Conservation (phyloP, 192 early-diverging fungal species). For the Coemansia aciculifera region DNA sequence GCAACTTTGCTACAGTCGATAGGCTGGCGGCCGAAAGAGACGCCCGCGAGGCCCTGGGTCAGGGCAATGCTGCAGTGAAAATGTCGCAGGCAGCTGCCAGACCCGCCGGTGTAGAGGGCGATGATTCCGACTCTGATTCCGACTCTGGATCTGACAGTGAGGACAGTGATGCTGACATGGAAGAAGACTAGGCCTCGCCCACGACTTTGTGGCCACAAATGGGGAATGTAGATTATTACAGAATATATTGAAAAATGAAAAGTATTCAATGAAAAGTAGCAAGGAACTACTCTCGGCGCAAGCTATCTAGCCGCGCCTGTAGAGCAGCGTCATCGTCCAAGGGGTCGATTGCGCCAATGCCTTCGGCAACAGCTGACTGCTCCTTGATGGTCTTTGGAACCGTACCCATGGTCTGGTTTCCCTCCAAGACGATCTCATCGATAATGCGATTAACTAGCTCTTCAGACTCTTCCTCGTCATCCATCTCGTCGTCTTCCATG, state of each 20-base stretch:
- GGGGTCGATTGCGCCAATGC: slow-evolving; percentile 8
- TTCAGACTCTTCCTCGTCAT: slow-evolving; percentile 90
- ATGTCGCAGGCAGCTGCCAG: slow-evolving; percentile 20
- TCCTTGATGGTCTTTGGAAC: slow-evolving; percentile 59
- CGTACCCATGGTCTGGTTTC: slow-evolving; percentile 40
- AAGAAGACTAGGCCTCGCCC: slow-evolving; percentile 13
- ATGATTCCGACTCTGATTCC: slow-evolving; percentile 21
- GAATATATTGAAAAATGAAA: background rate
- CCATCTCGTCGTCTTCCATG: slow-evolving; percentile 83
- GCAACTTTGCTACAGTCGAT: slow-evolving; percentile 41
- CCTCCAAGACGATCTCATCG: slow-evolving; percentile 91
- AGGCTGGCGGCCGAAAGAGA: slow-evolving; percentile 41
- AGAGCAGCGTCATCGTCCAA: slow-evolving; percentile 71
- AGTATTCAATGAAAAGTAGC: background rate
- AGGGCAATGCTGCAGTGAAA: slow-evolving; percentile 11
- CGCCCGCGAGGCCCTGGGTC: slow-evolving; percentile 19
- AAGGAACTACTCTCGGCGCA: slow-evolving; percentile 73
- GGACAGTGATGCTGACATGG: slow-evolving; percentile 19
- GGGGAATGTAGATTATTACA: background rate
- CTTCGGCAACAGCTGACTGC: slow-evolving; percentile 54
- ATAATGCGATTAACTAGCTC: slow-evolving; percentile 90
- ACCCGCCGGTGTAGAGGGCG: background rate
- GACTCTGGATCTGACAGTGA: background rate
- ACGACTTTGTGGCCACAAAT: background rate
- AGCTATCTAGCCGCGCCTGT: slow-evolving; percentile 85